A percentile compares a stretch with the other conserved stretches of the same genome.
phyloP scores from a whole-genome alignment of 768 basidiomycete genomes.

The Mycena venus region DNA sequence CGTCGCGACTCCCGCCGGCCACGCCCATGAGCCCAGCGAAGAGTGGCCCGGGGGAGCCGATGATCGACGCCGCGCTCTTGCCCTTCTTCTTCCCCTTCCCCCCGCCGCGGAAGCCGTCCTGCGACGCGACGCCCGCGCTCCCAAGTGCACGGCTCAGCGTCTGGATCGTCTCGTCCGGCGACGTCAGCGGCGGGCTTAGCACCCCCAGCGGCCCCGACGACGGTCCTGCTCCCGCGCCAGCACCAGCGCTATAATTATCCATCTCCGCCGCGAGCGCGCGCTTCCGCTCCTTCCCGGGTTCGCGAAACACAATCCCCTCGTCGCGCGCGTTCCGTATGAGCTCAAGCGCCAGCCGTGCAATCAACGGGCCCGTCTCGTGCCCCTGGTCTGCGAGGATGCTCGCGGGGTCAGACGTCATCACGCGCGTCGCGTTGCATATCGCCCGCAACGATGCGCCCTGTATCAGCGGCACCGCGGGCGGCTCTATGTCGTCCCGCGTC shows the following conservation, averaged over 20 bases:
- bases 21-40: slow-evolving; percentile 70
- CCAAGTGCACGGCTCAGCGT: slow-evolving; percentile 63
- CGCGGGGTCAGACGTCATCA: slow-evolving; percentile 86
- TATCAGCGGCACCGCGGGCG: slow-evolving; percentile 37
- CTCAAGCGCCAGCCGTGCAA: slow-evolving; percentile 74
- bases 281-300: slow-evolving; percentile 63
- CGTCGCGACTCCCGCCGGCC: slow-evolving; percentile 53
- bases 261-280: slow-evolving; percentile 11
- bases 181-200: slow-evolving; percentile 51
- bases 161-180: slow-evolving; percentile 57
- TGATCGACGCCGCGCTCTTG: slow-evolving; percentile 53
- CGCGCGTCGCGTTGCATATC: slow-evolving; percentile 85
- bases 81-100: slow-evolving; percentile 24
- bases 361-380: slow-evolving; percentile 69
- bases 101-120: slow-evolving; percentile 24
- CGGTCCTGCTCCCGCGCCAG: background rate
- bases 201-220: slow-evolving; percentile 55
- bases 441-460: slow-evolving; percentile 82
- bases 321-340: slow-evolving; percentile 80
- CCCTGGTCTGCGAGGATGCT: slow-evolving; percentile 84
- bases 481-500: slow-evolving; percentile 38
- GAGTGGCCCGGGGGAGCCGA: slow-evolving; percentile 65
- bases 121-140: slow-evolving; percentile 31
- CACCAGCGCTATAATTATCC: slow-evolving; percentile 18
- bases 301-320: slow-evolving; percentile 63